Evolutionary conservation across 495 filamentous ascomycete genomes (phyloP), one percentile per base, ranked within the genome.

Genomic region (Daldinia caldariorum): DNA sequence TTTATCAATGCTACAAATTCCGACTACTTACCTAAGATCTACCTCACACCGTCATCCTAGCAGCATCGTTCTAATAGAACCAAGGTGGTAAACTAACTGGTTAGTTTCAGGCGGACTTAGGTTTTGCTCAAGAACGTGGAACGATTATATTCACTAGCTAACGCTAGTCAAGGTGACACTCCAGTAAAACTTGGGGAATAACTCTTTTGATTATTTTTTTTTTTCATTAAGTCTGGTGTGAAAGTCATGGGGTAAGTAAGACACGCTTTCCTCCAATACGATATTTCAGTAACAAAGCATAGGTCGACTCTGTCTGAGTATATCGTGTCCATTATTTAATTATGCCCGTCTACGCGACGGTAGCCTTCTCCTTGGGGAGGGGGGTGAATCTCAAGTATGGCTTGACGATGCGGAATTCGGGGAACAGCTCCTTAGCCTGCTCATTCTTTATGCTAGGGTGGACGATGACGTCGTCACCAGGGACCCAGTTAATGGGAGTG

Each of bases 401-500:
- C 91, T 97, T 98, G 74, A 99, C 93, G 69, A 90, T 89, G 72
- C 91, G 91, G 80, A 97, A 89, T 56, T 97, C 86, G 62, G 94
- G 93, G 86, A 97, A 98, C 72, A 97, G 85, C 79, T 90, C 86
- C 85, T 94, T 91, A 47, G 95, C 95, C 80, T 93, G 85, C 76
- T 96, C 89, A 76, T 90, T 92, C 79, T 90, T 92, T 77, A 98
- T 88, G 70, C 85, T 85, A 20, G 96, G 95, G 80, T 95, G 92
- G 59, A 98, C 94, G 74, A 98, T 97, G 72, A 97, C 96, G 76
- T 99, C 95, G 75, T 97, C 91, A 69, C 93, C 89, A 35, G 91
- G 90, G 20, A 91, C 83, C 93, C 93, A 93, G 89, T 97, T 94
- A 82, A 97, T 94, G 18, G 93, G 93, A 65, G 91, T 97, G 67